Conservation (phyloP, 768 basidiomycete species). For the Pholiota conissans region DNA sequence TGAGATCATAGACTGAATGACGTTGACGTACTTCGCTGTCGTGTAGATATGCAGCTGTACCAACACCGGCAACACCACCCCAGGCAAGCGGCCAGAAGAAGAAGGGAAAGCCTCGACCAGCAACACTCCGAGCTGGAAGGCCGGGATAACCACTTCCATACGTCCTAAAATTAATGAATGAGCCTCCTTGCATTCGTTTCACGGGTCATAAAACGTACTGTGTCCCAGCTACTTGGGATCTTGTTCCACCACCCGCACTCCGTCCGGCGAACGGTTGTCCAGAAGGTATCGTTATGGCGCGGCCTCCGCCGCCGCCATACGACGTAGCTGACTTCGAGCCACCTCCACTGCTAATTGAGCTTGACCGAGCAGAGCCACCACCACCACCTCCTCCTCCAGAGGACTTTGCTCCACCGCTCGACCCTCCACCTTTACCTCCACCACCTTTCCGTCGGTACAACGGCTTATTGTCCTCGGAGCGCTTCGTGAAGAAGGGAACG, state of each 20-base stretch:
- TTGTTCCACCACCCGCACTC: slow-evolving; percentile 50
- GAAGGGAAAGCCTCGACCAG: slow-evolving; percentile 57
- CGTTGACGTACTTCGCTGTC: slow-evolving; percentile 24
- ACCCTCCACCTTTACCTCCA: neutral
- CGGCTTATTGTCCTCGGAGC: slow-evolving; percentile 11
- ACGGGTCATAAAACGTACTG: slow-evolving; percentile 29
- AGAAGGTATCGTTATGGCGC: slow-evolving; percentile 34
- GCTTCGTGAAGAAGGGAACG: slow-evolving; percentile 27
- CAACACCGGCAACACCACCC: slow-evolving; percentile 28
- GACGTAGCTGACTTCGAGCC: slow-evolving; percentile 22
- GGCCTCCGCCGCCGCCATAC: slow-evolving; percentile 31
- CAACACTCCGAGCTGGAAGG: slow-evolving; percentile 39
- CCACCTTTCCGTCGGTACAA: slow-evolving; percentile 22
- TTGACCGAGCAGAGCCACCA: slow-evolving; percentile 21
- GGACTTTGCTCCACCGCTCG: neutral
- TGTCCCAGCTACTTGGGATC: slow-evolving; percentile 43
- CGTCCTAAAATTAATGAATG: slow-evolving; percentile 27
- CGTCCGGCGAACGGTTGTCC: slow-evolving; percentile 50
- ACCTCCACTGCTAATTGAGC: slow-evolving; percentile 17
- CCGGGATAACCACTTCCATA: slow-evolving; percentile 72
- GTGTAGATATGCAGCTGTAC: slow-evolving; percentile 24
- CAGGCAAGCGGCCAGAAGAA: slow-evolving; percentile 67
- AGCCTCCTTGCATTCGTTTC: slow-evolving; percentile 1
- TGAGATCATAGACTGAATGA: neutral
- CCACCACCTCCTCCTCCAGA: slow-evolving; percentile 26